Base-by-base conservation (phyloP, 352 stramenopile genomes). In the Phytophthora syringae region DNA sequence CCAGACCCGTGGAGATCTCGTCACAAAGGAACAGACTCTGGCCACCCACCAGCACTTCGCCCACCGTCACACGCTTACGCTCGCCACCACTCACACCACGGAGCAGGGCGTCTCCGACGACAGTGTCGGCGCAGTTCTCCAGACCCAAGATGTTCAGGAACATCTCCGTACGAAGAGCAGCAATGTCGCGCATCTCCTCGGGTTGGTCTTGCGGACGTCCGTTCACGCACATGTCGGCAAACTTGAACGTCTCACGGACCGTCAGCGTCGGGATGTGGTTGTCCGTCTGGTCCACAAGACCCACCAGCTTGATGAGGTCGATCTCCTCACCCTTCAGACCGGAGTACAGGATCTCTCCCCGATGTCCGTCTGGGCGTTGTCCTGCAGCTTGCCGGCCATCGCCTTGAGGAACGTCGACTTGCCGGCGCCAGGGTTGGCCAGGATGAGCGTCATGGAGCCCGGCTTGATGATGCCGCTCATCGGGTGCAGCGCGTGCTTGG, bases 71-170 rank as follows among this genome's bases (percentile, higher is more conserved):
- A 45, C 92, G 75, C 74, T 89, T 64, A 60, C 89, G 84, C 42
- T 93, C 93, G 39, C 96, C 96, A 42, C 96, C 96, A 54, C 77
- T 95, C 1, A 98, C 88, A 68, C 96, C 96, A 52, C 93, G 84
- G 3, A 90, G 62, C 24, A 91, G 51, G 2, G 80, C 79, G 36
- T 98, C 82, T 16, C 96, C 95, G 4, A 99, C 93, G 25, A 98
- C 92, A 0, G 95, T 98, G 67, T 98, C 86, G 20, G 77, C 82
- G 24, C 96, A 97, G 60, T 89, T 81, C 27, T 76, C 77, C 20
- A 98, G 74, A 32, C 93, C 94, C n/a, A 99, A 64, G 2, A 91
- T 84, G 25, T 80, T 67, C 5, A 97, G 34, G n/a, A 87, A 86
- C 28, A 90, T 64, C 53, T 93, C 77, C 11, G 79, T 86, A 2